Percentiles rank a stretch among this genome's conserved stretches.
phyloP scores from a whole-genome alignment of 139 green algal genomes.

The Chlorella vulgaris region DNA sequence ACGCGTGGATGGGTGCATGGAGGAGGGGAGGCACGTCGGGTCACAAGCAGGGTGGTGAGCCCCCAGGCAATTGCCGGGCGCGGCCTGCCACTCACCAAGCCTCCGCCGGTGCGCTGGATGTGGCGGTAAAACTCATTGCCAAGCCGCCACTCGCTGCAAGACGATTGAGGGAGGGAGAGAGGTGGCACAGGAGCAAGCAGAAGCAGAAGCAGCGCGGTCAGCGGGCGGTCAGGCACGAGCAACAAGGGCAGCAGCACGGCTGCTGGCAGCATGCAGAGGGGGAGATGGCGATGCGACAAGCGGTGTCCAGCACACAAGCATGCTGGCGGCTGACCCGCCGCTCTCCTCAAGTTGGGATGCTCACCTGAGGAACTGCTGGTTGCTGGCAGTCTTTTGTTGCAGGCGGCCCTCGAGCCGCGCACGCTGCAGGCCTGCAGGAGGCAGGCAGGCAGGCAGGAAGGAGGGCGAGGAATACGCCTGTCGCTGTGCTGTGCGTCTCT shows the following conservation, averaged over 20 bases:
- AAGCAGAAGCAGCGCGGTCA: too few species aligned
- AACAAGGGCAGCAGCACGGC: too few species aligned
- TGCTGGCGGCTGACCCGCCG: neutral
- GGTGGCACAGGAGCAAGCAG: neutral
- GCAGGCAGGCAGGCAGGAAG: neutral
- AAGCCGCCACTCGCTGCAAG: constrained; percentile 32
- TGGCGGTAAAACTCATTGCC: constrained; percentile 29
- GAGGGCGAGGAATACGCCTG: neutral
- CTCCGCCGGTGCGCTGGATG: constrained; percentile 22
- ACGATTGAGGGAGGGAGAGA: neutral
- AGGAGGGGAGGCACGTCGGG: neutral
- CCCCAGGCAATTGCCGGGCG: neutral
- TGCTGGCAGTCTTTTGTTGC: neutral
- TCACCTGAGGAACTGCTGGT: constrained; percentile 33
- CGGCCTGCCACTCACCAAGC: constrained; percentile 17
- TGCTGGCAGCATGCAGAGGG: too few species aligned
- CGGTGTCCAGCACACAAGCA: too few species aligned
- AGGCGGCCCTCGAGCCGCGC: neutral
- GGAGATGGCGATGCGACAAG: too few species aligned
- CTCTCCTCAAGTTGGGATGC: neutral
- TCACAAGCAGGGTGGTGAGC: too few species aligned
- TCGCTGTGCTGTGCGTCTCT: neutral
- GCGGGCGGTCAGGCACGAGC: neutral
- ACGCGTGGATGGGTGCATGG: neutral
- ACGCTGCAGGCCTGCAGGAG: constrained; percentile 16